A percentile compares a stretch with the other conserved stretches of the same genome.
Evolutionary conservation across 495 filamentous ascomycete genomes (phyloP).

Genomic region (Hapsidospora chrysogenum): DNA sequence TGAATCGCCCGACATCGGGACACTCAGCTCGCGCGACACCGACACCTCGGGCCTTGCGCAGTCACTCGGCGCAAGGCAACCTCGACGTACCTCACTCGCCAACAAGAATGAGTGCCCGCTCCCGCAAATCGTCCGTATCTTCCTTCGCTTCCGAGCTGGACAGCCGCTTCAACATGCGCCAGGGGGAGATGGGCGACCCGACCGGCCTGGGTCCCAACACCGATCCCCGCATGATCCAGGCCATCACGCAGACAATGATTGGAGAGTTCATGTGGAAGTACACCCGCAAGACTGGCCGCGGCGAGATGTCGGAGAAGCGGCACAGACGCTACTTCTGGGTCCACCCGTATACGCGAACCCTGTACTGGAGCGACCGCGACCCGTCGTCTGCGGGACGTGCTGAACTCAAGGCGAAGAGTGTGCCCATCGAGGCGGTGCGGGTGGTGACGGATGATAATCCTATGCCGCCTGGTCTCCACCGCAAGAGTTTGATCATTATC

Average conservation of each 20-base stretch:
- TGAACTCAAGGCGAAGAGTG: constrained; percentile 82
- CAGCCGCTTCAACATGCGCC: constrained; percentile 60
- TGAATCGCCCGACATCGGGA: constrained; percentile 19
- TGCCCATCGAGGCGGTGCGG: constrained; percentile 80
- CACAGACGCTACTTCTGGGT: constrained; percentile 98
- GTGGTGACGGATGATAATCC: constrained; percentile 95
- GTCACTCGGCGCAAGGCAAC: constrained; percentile 16
- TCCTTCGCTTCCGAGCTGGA: constrained; percentile 93
- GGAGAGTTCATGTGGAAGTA: constrained; percentile 99
- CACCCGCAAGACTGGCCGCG: constrained; percentile 76
- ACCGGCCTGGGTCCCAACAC: constrained; percentile 47
- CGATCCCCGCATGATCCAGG: constrained; percentile 97
- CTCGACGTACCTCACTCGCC: constrained; percentile 20
- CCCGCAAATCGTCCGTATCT: constrained; percentile 71
- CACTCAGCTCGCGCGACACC: constrained; percentile 16
- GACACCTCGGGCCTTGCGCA: constrained; percentile 18
- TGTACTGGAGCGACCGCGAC: constrained; percentile 94
- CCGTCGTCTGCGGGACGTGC: constrained; percentile 59
- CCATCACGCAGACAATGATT: constrained; percentile 99
- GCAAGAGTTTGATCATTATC: constrained; percentile 78
- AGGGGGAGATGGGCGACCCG: constrained; percentile 37
- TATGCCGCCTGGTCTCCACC: constrained; percentile 83
- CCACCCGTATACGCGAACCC: constrained; percentile 87
- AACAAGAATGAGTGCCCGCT: constrained; percentile 16
- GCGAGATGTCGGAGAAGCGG: constrained; percentile 69